Evolutionary conservation across 441 rosid species (phyloP).

Genomic region (Dalechampia spathulata): DNA sequence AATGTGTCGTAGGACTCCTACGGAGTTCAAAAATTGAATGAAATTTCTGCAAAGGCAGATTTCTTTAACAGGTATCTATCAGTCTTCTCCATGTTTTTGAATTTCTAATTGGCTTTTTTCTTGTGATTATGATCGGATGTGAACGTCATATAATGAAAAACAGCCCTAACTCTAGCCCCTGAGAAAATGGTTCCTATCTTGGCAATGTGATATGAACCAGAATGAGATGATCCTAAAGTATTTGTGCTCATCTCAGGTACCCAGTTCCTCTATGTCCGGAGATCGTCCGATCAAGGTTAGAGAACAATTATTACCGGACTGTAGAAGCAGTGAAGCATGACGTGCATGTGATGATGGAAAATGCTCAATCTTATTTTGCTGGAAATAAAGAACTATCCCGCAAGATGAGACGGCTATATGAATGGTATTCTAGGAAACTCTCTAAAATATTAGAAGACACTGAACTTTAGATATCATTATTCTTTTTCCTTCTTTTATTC

Average conservation of each 20-base stretch:
- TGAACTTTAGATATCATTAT: background rate
- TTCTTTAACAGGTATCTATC: slow-evolving; percentile 69
- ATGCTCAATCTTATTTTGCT: slow-evolving; percentile 51
- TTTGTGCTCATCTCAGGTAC: slow-evolving; percentile 47
- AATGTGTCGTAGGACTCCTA: slow-evolving; percentile 55
- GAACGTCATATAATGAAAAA: no score
- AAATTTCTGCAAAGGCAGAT: slow-evolving; percentile 55
- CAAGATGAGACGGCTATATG: slow-evolving; percentile 56
- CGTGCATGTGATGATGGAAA: slow-evolving; percentile 53
- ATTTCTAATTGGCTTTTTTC: no score
- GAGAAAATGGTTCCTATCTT: no score
- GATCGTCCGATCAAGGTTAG: slow-evolving; percentile 63
- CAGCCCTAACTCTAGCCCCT: no score
- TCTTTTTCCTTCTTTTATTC: no score
- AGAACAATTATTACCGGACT: slow-evolving; percentile 77
- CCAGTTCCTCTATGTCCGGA: slow-evolving; percentile 82
- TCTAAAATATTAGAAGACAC: slow-evolving; percentile 28
- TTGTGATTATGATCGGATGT: no score
- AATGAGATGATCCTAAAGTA: background rate
- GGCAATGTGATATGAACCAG: background rate
- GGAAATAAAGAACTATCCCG: slow-evolving; percentile 30
- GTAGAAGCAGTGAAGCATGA: slow-evolving; percentile 80
- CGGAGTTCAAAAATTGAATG: slow-evolving; percentile 72
- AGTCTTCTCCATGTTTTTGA: background rate
- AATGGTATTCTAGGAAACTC: slow-evolving; percentile 47